phyloP scores from a whole-genome alignment of 345 rosid species.

The Durio zibethinus region DNA sequence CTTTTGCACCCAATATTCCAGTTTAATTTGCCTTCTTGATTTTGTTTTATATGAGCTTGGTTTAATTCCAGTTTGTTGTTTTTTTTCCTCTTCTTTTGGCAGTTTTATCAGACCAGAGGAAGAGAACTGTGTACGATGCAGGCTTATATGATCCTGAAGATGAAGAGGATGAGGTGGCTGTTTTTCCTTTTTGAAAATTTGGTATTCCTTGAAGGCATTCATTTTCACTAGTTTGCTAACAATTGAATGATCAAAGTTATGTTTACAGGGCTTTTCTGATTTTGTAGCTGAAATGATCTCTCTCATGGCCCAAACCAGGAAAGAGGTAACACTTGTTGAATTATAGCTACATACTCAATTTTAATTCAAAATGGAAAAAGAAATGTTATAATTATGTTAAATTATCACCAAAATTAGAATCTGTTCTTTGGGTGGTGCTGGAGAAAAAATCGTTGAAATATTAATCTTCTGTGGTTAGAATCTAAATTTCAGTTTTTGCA shows the following conservation, averaged over 20 bases:
- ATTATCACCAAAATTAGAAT: neutral
- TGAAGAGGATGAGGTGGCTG: conserved; percentile 45
- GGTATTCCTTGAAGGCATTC: neutral
- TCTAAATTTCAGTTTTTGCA: neutral
- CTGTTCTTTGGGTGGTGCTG: neutral
- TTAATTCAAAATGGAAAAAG: neutral
- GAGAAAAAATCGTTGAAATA: neutral
- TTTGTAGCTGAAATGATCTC: conserved; percentile 49
- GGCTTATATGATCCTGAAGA: conserved; percentile 46
- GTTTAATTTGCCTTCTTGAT: neutral
- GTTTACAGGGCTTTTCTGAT: conserved; percentile 47
- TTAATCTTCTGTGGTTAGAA: too few relatives aligned
- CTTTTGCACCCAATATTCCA: neutral
- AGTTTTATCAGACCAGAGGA: conserved; percentile 48
- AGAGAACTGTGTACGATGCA: conserved; percentile 46
- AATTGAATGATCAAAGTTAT: neutral
- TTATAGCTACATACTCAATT: neutral
- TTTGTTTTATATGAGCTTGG: neutral
- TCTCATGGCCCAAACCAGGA: conserved; percentile 41
- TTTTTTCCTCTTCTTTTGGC: neutral
- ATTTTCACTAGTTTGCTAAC: neutral
- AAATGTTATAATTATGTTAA: neutral
- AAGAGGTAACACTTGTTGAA: conserved; percentile 30
- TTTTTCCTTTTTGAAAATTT: neutral
- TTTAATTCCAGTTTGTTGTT: neutral